Percentiles rank a stretch among this genome's conserved stretches.
These are phyloP conservation scores for Saposhnikovia divaricata DNA, from an alignment of 129 eudicot genomes.

Conservation along the genomic window DNA sequence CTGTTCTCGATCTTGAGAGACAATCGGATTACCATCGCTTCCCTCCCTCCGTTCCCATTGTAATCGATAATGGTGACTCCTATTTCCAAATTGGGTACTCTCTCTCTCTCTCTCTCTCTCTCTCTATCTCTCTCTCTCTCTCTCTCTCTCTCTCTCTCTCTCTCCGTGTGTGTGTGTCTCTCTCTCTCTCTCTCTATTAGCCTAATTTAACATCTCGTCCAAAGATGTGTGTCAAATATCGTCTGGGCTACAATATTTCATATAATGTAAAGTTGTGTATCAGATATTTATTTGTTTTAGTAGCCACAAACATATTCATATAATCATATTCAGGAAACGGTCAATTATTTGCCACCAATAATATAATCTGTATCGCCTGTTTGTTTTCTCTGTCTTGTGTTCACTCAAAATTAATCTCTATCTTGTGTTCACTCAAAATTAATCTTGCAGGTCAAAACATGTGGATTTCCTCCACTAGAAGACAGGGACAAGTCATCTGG, in stretches of 20 bases:
- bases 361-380: not conserved
- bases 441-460: constrained; percentile 73
- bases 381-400: not conserved
- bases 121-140: not conserved
- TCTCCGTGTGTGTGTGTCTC: no score
- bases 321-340: not conserved
- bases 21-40: constrained; percentile 73
- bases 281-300: not conserved
- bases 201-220: not conserved
- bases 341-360: not conserved
- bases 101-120: not conserved
- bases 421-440: not conserved
- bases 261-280: not conserved
- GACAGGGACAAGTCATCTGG: no score
- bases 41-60: constrained; percentile 65
- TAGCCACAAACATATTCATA: not conserved
- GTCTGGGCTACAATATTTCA: not conserved
- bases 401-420: no score
- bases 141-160: not conserved
- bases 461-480: constrained; percentile 97
- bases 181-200: not conserved
- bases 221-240: no score
- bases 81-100: constrained; percentile 88
- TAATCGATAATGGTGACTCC: constrained; percentile 93
- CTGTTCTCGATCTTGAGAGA: no score